Percentiles rank a stretch among this genome's conserved stretches.
Evolutionary conservation across 495 filamentous ascomycete species (phyloP).

Genomic region (Hyaloscypha bicolor): DNA sequence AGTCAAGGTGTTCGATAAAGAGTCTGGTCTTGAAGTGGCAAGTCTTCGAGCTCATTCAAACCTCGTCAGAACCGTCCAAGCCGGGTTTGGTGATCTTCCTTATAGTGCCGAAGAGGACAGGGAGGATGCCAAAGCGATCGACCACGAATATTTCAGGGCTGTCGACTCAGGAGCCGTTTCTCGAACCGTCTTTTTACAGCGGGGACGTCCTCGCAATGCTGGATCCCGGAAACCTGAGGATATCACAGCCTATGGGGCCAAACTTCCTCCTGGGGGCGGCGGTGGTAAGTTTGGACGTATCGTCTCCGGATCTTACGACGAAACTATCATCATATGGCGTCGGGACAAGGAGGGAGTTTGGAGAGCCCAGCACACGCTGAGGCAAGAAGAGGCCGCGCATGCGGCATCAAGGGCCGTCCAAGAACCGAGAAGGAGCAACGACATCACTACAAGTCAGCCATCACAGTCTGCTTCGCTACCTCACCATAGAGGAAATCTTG

Average conservation of each 20-base stretch:
- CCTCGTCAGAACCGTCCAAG: constrained; percentile 92
- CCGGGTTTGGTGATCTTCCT: constrained; percentile 86
- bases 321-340: constrained; percentile 93
- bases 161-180: constrained; percentile 58
- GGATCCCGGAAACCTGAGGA: constrained; percentile 76
- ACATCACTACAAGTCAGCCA: background rate
- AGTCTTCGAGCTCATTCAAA: constrained; percentile 77
- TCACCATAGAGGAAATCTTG: constrained; percentile 6
- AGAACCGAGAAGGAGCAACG: background rate
- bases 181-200: constrained; percentile 32
- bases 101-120: constrained; percentile 72
- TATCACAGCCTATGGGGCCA: constrained; percentile 76
- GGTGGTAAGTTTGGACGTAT: constrained; percentile 85
- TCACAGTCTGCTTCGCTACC: background rate
- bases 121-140: constrained; percentile 70
- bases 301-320: constrained; percentile 94
- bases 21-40: constrained; percentile 83
- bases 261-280: constrained; percentile 84
- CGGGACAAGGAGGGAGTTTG: constrained; percentile 80
- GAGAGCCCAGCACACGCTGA: constrained; percentile 69
- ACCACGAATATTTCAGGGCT: constrained; percentile 71
- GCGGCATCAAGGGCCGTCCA: constrained; percentile 35
- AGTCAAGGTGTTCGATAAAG: constrained; percentile 89
- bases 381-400: constrained; percentile 62
- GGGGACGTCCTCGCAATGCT: constrained; percentile 65